Evolutionary conservation across 148 eudicot genomes (phyloP).

Genomic region (Silene conica): DNA sequence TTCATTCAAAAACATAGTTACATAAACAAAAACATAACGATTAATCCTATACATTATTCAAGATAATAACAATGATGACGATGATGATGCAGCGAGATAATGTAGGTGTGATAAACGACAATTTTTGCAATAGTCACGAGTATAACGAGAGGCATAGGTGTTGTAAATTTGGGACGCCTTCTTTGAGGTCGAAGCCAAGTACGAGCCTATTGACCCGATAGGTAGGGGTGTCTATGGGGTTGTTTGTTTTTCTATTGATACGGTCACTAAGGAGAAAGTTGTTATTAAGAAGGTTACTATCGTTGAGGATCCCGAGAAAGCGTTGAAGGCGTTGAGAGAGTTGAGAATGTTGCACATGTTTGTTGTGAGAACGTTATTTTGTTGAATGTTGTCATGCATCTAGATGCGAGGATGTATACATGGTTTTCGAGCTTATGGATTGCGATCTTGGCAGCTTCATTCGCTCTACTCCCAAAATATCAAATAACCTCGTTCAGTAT

Average conservation of each 20-base stretch:
- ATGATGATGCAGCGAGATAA: too few relatives aligned
- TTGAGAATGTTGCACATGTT: slow-evolving; percentile 30
- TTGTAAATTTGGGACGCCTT: slow-evolving; percentile 27
- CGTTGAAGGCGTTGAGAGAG: slow-evolving; percentile 37
- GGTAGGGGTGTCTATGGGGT: slow-evolving; percentile 50
- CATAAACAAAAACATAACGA: too few relatives aligned
- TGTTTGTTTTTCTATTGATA: slow-evolving; percentile 39
- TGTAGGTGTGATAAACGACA: too few relatives aligned
- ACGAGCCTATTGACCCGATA: slow-evolving; percentile 30
- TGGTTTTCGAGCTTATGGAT: slow-evolving; percentile 51
- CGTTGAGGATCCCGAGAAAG: slow-evolving; percentile 24
- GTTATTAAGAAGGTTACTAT: slow-evolving; percentile 51
- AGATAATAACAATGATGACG: too few relatives aligned
- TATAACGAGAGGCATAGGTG: slow-evolving; percentile 23
- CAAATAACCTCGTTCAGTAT: slow-evolving; percentile 27
- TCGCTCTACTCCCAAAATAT: slow-evolving; percentile 21
- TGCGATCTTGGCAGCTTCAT: slow-evolving; percentile 41
- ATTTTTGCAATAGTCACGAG: too few relatives aligned
- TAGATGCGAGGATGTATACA: slow-evolving; percentile 32
- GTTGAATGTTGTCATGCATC: slow-evolving; percentile 42
- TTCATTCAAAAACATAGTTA: too few relatives aligned
- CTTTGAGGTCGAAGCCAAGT: slow-evolving; percentile 43
- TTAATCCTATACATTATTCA: too few relatives aligned
- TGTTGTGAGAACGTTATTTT: slow-evolving; percentile 45
- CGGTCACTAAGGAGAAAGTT: slow-evolving; percentile 36